Evolutionary conservation across 306 rosid genomes (phyloP), one percentile per base, ranked within the genome.

Genomic region (Cucurbita pepo): DNA sequence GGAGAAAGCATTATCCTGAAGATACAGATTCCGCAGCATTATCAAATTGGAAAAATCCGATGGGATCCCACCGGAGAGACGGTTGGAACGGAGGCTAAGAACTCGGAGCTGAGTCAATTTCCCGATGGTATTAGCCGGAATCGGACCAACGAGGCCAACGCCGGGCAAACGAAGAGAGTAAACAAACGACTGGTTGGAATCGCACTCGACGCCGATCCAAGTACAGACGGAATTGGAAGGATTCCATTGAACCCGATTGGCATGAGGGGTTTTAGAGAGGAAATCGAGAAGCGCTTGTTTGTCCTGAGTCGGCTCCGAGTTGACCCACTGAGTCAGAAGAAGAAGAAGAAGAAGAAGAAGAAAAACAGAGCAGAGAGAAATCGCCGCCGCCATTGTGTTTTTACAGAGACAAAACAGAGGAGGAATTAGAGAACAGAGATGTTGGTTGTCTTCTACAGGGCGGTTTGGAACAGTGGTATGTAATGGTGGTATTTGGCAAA

Each of bases 241-340:
- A 87, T 91, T 91, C 99, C 99, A 95, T 53, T 82, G 86, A 66
- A 91, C 54, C 0, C 99, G 95, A 47, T 72, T 86, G 0, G 83
- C 82, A 81, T 95, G 99, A 1, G 83, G 96, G 52, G 86, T 81
- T 69, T 73, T 58, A 16, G 86, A 78, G 37, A 91, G 19, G 25
- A 95, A 95, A 56, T 87, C 89, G 52, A 91, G 88, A 80, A 95
- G 91, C 4, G 99, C 93, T 84, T 89, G 90, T 85, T 88, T 86
- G 74, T 95, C 99, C 80, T 77, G 88, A 69, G 88, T 85, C 15
- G 93, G 95, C 84, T 95, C 96, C 56, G 96, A 83, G 79, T 70
- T 44, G 25, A 85, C 88, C 55, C 79, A 78, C 34, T 41, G 22
- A 72, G 79, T 63, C 64, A 84, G 72, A 0, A 48, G 56, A 6